phyloP scores from a whole-genome alignment of 228 moss, liverwort and hornwort genomes.

The Sphagnum fallax region DNA sequence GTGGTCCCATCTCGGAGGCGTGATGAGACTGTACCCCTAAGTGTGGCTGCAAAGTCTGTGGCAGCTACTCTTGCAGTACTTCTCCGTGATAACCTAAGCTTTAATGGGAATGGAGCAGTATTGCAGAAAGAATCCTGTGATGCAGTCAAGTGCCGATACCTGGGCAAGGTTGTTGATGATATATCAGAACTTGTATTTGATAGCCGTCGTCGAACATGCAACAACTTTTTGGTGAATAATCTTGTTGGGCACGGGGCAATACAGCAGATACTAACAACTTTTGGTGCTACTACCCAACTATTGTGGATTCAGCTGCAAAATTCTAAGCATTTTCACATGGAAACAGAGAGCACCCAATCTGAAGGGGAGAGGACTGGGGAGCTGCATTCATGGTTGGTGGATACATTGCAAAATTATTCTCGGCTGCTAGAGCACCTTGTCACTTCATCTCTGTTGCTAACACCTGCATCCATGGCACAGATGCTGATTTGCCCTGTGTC shows the following conservation, averaged over 20 bases:
- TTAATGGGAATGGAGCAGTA: conserved; percentile 48
- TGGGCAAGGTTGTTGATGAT: conserved; percentile 94
- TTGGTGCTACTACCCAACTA: conserved; percentile 77
- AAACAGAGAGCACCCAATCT: conserved; percentile 68
- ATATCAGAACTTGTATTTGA: conserved; percentile 72
- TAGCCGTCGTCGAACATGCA: conserved; percentile 88
- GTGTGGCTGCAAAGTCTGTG: conserved; percentile 65
- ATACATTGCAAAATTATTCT: conserved; percentile 67
- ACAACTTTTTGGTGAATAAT: conserved; percentile 75
- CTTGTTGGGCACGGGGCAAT: conserved; percentile 77
- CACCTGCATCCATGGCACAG: conserved; percentile 76
- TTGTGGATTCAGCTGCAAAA: conserved; percentile 71
- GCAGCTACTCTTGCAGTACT: conserved; percentile 81
- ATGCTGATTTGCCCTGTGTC: conserved; percentile 74
- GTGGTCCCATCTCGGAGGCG: conserved; percentile 86
- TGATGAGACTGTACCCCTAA: conserved; percentile 74
- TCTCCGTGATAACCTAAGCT: conserved; percentile 70
- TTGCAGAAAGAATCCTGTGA: conserved; percentile 30
- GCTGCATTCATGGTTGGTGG: conserved; percentile 72
- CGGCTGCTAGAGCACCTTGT: conserved; percentile 91
- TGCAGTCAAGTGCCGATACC: conserved; percentile 89
- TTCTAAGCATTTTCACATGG: conserved; percentile 82
- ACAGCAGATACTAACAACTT: conserved; percentile 69
- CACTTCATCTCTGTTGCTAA: conserved; percentile 70
- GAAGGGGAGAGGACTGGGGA: conserved; percentile 67